These are phyloP conservation scores for Pneumocystis jirovecii DNA, from an alignment of 1,139 yeast genomes.

Conservation along the genomic window DNA sequence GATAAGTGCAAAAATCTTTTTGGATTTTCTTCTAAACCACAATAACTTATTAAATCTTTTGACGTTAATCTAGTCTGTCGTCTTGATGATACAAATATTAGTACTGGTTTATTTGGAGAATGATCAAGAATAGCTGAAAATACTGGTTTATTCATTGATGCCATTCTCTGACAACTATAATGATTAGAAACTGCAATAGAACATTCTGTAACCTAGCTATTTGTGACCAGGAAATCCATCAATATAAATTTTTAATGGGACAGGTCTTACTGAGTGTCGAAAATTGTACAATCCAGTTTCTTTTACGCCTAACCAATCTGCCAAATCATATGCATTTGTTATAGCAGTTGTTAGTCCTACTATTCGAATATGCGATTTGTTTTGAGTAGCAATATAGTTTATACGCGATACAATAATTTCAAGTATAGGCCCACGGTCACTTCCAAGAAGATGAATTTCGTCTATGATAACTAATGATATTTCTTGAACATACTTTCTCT, in stretches of 20 bases:
- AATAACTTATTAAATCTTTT: conserved; percentile 73
- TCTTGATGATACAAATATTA: conserved; percentile 92
- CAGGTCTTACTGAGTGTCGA: conserved; percentile 93
- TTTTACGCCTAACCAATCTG: conserved; percentile 87
- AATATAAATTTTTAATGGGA: conserved; percentile 91
- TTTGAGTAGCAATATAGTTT: conserved; percentile 74
- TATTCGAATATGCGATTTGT: conserved; percentile 60
- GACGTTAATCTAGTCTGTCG: conserved; percentile 95
- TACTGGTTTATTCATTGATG: conserved; percentile 83
- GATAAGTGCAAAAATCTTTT: conserved; percentile 66
- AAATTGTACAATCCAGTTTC: conserved; percentile 75
- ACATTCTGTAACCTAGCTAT: conserved; percentile 65
- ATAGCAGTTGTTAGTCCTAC: conserved; percentile 96
- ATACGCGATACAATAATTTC: conserved; percentile 98
- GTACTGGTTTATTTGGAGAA: conserved; percentile 81
- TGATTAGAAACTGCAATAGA: conserved; percentile 40
- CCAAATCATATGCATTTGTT: conserved; percentile 95
- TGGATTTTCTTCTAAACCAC: conserved; percentile 92
- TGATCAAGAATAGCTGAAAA: conserved; percentile 93
- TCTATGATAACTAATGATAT: conserved; percentile 92
- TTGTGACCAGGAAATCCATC: conserved; percentile 78
- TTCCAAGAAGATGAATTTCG: conserved; percentile 89
- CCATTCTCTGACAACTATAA: conserved; percentile 7
- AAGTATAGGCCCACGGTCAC: conserved; percentile 94
- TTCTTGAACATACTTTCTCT: conserved; percentile 80